Conservation (phyloP, 164 flowering plant genomes). For the Vitis rotundifolia region DNA sequence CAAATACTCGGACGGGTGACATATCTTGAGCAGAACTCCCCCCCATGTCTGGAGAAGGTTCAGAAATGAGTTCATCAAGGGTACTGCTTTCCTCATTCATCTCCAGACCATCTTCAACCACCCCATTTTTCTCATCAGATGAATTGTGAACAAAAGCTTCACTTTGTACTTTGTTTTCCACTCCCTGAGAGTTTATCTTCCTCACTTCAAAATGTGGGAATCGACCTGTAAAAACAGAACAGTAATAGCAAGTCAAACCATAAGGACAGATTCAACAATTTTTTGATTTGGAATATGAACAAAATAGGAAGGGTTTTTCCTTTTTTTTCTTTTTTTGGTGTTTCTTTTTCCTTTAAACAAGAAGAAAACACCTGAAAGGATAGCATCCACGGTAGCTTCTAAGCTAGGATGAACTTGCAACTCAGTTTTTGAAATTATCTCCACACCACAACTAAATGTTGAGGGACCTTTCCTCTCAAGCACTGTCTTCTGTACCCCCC, state of each 20-base stretch:
- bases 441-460: conserved; percentile 81
- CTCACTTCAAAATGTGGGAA: conserved; percentile 66
- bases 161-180: conserved; percentile 12
- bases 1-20: conserved; percentile 45
- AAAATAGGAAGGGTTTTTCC: background rate
- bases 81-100: conserved; percentile 18
- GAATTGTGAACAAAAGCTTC: conserved; percentile 25
- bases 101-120: conserved; percentile 27
- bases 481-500: conserved; percentile 89
- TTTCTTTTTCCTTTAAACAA: background rate
- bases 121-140: conserved; percentile 23
- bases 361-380: conserved; percentile 66
- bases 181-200: conserved; percentile 41
- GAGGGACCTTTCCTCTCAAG: conserved; percentile 93
- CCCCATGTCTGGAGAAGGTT: conserved; percentile 19
- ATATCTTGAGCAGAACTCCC: conserved; percentile 29
- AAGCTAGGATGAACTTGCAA: conserved; percentile 76
- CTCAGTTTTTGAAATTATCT: conserved; percentile 80
- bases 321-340: too few relatives aligned
- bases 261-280: background rate
- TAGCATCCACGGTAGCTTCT: conserved; percentile 89
- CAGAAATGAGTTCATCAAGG: conserved; percentile 20
- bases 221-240: conserved; percentile 50
- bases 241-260: conserved; percentile 2
- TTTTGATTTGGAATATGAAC: background rate